Percentiles rank a stretch among this genome's conserved stretches.
Conservation (phyloP, 129 eudicot species). For the Glebionis coronaria region DNA sequence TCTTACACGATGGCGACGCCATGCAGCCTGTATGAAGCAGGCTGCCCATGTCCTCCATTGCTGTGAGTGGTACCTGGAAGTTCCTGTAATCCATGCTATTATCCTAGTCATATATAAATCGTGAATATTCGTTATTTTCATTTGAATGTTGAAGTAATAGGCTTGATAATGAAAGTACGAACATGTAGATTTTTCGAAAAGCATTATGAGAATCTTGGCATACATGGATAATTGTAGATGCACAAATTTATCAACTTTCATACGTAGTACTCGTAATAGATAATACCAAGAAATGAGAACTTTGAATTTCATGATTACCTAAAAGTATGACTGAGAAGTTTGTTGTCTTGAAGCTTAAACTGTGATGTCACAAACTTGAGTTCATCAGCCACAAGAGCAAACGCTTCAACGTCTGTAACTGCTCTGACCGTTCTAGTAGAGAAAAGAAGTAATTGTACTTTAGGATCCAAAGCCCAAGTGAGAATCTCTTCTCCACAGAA, state of each 20-base stretch:
- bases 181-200: too few relatives aligned
- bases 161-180: too few relatives aligned
- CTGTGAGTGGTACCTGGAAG: conserved; percentile 57
- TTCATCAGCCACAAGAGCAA: conserved; percentile 54
- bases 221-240: too few relatives aligned
- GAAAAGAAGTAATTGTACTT: conserved; percentile 38
- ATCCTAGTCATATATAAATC: too few relatives aligned
- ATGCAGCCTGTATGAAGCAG: conserved; percentile 60
- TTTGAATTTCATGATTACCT: conserved; percentile 31
- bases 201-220: too few relatives aligned
- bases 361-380: conserved; percentile 58
- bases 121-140: too few relatives aligned
- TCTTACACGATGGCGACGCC: conserved; percentile 49
- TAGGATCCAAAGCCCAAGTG: conserved; percentile 66
- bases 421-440: conserved; percentile 60
- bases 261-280: too few relatives aligned
- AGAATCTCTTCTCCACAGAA: conserved; percentile 86
- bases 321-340: conserved; percentile 46
- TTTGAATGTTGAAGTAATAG: too few relatives aligned
- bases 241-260: too few relatives aligned
- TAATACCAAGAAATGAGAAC: too few relatives aligned
- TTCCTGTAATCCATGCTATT: background rate
- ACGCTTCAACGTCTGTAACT: conserved; percentile 61
- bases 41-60: conserved; percentile 92
- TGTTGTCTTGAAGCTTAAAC: conserved; percentile 57